phyloP scores from a whole-genome alignment of 2,329 filamentous ascomycete species.

The Aspergillus nomiae region DNA sequence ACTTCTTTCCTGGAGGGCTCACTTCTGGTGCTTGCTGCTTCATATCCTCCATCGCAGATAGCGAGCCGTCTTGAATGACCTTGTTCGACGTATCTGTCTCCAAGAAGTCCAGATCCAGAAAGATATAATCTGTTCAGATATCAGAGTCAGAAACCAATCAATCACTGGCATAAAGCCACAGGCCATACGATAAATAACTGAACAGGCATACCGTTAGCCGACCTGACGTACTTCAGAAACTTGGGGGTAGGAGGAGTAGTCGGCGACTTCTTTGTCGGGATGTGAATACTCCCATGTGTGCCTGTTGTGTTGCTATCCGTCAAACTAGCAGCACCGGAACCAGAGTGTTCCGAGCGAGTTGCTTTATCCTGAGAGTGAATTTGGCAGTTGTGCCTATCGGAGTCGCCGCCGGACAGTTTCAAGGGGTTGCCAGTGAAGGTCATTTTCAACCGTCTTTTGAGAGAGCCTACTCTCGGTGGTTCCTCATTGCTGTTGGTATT shows the following conservation, averaged over 20 bases:
- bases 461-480: background rate
- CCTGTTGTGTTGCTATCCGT: background rate
- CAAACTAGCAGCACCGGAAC: constrained; percentile 5
- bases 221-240: constrained; percentile 12
- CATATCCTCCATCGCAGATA: background rate
- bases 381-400: constrained; percentile 6
- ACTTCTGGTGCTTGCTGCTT: background rate
- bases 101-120: constrained; percentile 14
- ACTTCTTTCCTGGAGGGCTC: background rate
- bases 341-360: constrained; percentile 2
- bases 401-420: background rate
- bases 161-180: background rate
- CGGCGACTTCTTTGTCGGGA: background rate
- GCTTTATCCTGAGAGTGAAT: constrained; percentile 1
- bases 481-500: background rate
- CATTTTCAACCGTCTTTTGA: constrained; percentile 5
- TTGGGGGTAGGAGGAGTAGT: background rate
- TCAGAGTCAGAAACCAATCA: background rate
- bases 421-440: constrained; percentile 4
- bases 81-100: background rate
- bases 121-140: constrained; percentile 13
- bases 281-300: constrained; percentile 1
- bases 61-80: background rate
- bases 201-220: constrained; percentile 10
- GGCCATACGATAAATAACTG: too few species aligned